Evolutionary conservation across 1,284 basidiomycete species (phyloP), one percentile per base, ranked within the genome.

Genomic region (Cystobasidium slooffiae): DNA sequence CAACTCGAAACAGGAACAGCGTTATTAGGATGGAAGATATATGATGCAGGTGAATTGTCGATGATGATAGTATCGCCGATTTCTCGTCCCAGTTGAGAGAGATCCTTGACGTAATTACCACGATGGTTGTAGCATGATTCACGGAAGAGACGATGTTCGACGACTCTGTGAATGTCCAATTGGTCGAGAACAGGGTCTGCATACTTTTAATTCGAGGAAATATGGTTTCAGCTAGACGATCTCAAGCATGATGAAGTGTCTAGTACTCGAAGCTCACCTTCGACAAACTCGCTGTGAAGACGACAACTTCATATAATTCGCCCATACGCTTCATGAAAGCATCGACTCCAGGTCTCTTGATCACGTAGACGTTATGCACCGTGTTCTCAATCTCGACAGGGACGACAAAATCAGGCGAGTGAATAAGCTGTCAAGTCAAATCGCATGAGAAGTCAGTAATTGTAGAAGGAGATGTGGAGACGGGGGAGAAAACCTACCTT

Each of bases 71-170:
- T 93, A 80, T 96, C 93, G 51, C 88, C 87, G 78, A 98, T 93
- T 7, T 92, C 91, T 39, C 96, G 88, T 47, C 96, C 96, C 52
- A 99, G 86, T 84, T 98, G 97, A 53, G 94, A 97, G 46, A 99
- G 86, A 83, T 99, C 97, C 93, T 99, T 99, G 83, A 99, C 97
- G 82, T 98, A 99, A 84, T 97, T 99, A 68, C 97, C 97, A 83
- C 92, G 91, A 84, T 99, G 97, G 82, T 98, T 98, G 84, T 97
- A 98, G 84, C 96, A 99, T 80, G 93, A 95, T 84, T 99, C 96
- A 75, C 96, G 87, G 89, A 99, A 99, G 68, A 99, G 84, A 72
- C 97, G 88, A 83, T 99, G 96, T n/a, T 91, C 86, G 37, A 99
- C 95, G 8, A 95, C 93, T 67, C 89, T 90, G 82, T 95, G 90